Percentiles rank a stretch among this genome's conserved stretches.
Evolutionary conservation across 352 stramenopile species (phyloP).

Genomic region (Phytophthora quininea): DNA sequence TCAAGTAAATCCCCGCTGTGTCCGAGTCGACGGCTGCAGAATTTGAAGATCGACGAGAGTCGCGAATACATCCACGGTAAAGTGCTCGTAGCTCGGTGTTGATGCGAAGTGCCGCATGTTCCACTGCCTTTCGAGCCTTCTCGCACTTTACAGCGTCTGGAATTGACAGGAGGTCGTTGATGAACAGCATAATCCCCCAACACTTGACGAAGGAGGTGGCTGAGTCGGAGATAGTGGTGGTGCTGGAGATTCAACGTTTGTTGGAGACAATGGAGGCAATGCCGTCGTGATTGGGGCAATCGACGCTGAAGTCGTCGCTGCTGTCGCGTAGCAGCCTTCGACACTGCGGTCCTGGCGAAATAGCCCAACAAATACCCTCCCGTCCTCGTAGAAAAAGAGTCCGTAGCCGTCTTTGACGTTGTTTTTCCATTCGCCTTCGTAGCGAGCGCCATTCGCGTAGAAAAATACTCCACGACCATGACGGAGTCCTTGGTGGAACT

Average conservation of each 20-base stretch:
- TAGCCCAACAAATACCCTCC: constrained; percentile 54
- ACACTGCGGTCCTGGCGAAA: constrained; percentile 57
- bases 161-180: constrained; percentile 55
- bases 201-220: constrained; percentile 13
- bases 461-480: constrained; percentile 79
- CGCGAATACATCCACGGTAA: constrained; percentile 60
- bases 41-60: constrained; percentile 18
- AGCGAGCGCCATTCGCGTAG: constrained; percentile 87
- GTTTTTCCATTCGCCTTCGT: constrained; percentile 82
- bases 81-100: constrained; percentile 68
- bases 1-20: constrained; percentile 46
- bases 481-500: constrained; percentile 67
- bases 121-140: constrained; percentile 54
- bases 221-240: constrained; percentile 9
- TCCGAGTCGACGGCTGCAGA: constrained; percentile 12
- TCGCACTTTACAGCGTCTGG: constrained; percentile 29
- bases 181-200: constrained; percentile 52
- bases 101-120: constrained; percentile 57
- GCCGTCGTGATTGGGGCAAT: background rate
- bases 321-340: constrained; percentile 32
- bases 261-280: background rate
- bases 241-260: constrained; percentile 4
- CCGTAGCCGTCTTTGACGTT: constrained; percentile 82
- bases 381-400: constrained; percentile 71
- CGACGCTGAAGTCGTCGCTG: constrained; percentile 15